Evolutionary conservation across 306 rosid genomes (phyloP), one percentile per base, ranked within the genome.

Genomic region (Castanea crenata): DNA sequence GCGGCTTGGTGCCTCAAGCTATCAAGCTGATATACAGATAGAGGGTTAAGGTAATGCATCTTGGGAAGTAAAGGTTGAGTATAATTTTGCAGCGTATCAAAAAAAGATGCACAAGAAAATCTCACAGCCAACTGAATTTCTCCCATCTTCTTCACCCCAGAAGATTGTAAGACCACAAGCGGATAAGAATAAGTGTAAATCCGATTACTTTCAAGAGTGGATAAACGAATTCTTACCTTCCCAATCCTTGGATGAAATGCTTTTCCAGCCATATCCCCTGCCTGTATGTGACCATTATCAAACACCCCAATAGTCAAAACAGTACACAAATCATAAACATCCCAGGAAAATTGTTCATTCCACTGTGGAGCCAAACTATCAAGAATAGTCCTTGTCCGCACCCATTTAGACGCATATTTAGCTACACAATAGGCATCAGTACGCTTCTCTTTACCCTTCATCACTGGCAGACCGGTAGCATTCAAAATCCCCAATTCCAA

Each of bases 101-200:
- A 21, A 54, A 85, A 76, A 54, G 87, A 85, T 21, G 79, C 76
- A 64, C 89, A 85, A 73, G 89, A 85, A 23, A 88, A 85, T 19
- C 89, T 88, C 78, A 85, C 89, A n/a, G 85, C 87, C 77, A 88
- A 64, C 18, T 85, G 91, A 79, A 88, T 81, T 25, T 88, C 91
- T 15, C 91, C 92, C 88, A 89, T 85, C 75, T 79, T 87, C 61
- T 74, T 85, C 56, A 87, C 65, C 18, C 91, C 89, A 1, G 74
- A 71, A 18, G 85, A 84, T 8, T 81, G 85, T 74, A 89, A 68
- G 18, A 56, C 73, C 34, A 87, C 55, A 19, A 85, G 87, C 0
- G 89, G 90, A 58, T 88, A 88, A 56, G 85, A 88, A 62, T 88
- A 87, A 10, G 89, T 76, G 80, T 88, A 88, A 5, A 88, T 63